Conservation (phyloP, 306 rosid species). For the Glycine latifolia region DNA sequence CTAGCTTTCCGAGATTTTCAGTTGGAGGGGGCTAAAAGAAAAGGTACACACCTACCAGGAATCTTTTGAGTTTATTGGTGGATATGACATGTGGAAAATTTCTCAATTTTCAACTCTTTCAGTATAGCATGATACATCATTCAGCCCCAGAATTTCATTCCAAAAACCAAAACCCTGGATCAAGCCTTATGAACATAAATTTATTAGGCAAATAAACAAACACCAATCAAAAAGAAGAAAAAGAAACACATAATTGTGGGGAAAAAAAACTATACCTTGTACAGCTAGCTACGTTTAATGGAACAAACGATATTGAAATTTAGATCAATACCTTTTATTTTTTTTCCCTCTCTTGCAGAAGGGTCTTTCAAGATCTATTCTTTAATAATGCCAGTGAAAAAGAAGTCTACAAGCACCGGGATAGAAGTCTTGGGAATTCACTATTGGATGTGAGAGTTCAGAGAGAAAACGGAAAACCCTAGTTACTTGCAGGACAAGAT, state of each 20-base stretch:
- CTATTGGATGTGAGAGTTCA: constrained; percentile 66
- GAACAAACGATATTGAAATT: constrained; percentile 40
- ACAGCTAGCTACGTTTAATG: constrained; percentile 35
- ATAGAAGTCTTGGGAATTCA: constrained; percentile 50
- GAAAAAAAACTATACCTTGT: constrained; percentile 40
- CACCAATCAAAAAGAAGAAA: constrained; percentile 29
- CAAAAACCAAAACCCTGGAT: constrained; percentile 34
- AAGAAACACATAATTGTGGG: neutral
- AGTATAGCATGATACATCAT: constrained; percentile 10
- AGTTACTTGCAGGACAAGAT: constrained; percentile 60
- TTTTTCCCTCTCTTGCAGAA: constrained; percentile 32
- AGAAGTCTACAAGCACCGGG: constrained; percentile 49
- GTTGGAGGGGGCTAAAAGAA: neutral
- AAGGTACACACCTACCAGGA: constrained; percentile 32
- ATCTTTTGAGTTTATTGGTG: constrained; percentile 35
- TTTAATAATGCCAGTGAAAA: constrained; percentile 53
- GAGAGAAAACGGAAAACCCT: constrained; percentile 69
- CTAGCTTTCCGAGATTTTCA: constrained; percentile 26
- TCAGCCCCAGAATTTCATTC: constrained; percentile 27
- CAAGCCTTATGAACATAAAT: constrained; percentile 35
- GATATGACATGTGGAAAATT: constrained; percentile 21
- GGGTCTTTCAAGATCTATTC: constrained; percentile 57
- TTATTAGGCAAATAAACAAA: constrained; percentile 32
- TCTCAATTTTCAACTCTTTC: constrained; percentile 39
- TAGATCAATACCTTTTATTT: constrained; percentile 53